Percentiles rank a stretch among this genome's conserved stretches.
phyloP scores from a whole-genome alignment of 2,329 filamentous ascomycete genomes.

The Nemania sp. region DNA sequence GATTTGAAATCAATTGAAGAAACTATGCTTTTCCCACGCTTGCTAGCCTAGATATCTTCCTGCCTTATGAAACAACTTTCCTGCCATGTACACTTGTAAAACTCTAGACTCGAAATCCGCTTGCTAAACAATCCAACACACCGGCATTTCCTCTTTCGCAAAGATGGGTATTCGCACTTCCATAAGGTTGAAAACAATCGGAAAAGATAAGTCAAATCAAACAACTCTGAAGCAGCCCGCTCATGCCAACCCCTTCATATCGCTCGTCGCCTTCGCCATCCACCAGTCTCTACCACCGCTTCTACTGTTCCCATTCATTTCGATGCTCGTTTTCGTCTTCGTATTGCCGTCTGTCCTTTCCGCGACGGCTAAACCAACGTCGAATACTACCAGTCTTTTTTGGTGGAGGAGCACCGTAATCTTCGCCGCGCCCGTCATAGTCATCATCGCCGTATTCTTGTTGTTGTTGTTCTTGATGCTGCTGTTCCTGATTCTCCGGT shows the following conservation, averaged over 20 bases:
- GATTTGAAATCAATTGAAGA: background rate
- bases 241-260: background rate
- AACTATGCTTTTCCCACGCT: constrained; percentile 6
- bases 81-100: background rate
- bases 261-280: no score
- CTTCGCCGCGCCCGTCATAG: background rate
- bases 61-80: background rate
- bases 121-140: no score
- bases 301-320: constrained; percentile 7
- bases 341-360: background rate
- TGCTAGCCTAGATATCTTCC: background rate
- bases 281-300: no score
- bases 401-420: constrained; percentile 2
- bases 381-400: constrained; percentile 11
- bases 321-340: background rate
- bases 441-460: background rate
- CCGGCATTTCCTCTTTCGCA: no score
- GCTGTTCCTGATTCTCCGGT: constrained; percentile 3
- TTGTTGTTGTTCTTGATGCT: background rate
- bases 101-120: background rate
- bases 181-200: constrained; percentile 1
- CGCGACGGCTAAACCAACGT: constrained; percentile 18
- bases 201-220: no score
- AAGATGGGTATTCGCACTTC: constrained; percentile 10
- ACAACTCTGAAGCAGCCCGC: background rate